Percentiles rank a stretch among this genome's conserved stretches.
Conservation (phyloP, 192 early-diverging fungal species). For the Coemansia erecta region DNA sequence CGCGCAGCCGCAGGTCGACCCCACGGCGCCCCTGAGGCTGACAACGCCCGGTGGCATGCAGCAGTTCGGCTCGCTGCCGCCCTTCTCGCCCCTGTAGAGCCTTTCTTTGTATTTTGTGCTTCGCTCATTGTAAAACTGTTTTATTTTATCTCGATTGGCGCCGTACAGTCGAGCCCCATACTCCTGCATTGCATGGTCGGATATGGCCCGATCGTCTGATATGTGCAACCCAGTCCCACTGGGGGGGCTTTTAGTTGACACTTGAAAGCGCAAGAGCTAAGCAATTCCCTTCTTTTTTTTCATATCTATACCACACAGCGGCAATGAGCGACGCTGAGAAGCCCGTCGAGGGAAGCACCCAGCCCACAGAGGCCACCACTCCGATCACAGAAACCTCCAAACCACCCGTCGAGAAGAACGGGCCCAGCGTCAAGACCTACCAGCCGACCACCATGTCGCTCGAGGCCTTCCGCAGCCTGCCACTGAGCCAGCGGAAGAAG, state of each 20-base stretch:
- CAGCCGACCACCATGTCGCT: conserved; percentile 26
- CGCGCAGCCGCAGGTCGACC: conserved; percentile 8
- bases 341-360: background rate
- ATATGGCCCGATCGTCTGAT: too few species aligned
- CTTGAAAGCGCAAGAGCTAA: too few species aligned
- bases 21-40: conserved; percentile 20
- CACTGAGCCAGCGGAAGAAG: conserved; percentile 75
- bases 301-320: background rate
- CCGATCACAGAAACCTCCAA: background rate
- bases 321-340: background rate
- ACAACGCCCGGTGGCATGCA: conserved; percentile 30
- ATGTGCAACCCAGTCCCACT: too few species aligned
- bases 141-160: too few species aligned
- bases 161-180: too few species aligned
- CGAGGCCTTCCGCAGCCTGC: conserved; percentile 52
- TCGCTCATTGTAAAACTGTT: background rate
- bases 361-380: background rate
- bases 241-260: too few species aligned
- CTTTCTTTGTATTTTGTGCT: background rate
- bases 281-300: background rate
- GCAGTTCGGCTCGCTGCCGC: conserved; percentile 44
- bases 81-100: conserved; percentile 10
- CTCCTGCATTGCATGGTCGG: too few species aligned
- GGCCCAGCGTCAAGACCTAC: conserved; percentile 34
- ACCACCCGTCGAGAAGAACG: background rate